Base-by-base conservation (phyloP, 495 filamentous ascomycete species). In the Talaromyces ruber region DNA sequence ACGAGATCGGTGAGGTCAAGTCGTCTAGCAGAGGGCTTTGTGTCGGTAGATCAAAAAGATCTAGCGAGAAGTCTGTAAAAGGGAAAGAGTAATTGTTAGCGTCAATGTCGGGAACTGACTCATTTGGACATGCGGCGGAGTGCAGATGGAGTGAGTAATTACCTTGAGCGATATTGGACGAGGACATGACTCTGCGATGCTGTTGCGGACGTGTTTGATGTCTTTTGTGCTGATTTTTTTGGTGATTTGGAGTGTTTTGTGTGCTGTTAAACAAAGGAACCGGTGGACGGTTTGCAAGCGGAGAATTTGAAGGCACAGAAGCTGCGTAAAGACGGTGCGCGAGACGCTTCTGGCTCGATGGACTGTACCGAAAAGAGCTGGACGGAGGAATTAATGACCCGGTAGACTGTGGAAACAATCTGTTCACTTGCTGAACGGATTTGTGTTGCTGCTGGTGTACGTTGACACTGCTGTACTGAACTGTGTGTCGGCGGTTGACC, bases 241-340 rank as follows among this genome's bases (percentile, higher is more conserved):
- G 66, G 54, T 63, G 62, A 62, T 63, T 60, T 29, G 64, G 39
- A 26, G 58, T 58, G 64, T 69, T 72, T 60, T 64, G 63, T 51
- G 68, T 71, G 64, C 71, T 77, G 64, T 78, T 68, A 67, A 82
- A 83, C 28, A 81, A 71, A 62, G 82, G 82, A 63, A 83, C 79
- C 59, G 81, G 77, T 57, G 80, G 82, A 68, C 81, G 81, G 71
- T 75, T 66, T 64, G 59, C 59, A 66, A 63, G 61, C 58, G 71
- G 70, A 53, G 75, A 74, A 68, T 71, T 71, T 57, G 69, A 72
- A 66, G 75, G 72, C 63, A 71, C 68, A 56, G 73, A 67, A 16
- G 69, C 67, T 58, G 75, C 69, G 63, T 73, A 67, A 14, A 64
- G 63, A 57, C 65, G 70, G 65, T 67, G 67, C 25, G 65, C 52